Evolutionary conservation across 108 stramenopile species (phyloP), one percentile per base, ranked within the genome.

Genomic region (Nitzschia sp.): DNA sequence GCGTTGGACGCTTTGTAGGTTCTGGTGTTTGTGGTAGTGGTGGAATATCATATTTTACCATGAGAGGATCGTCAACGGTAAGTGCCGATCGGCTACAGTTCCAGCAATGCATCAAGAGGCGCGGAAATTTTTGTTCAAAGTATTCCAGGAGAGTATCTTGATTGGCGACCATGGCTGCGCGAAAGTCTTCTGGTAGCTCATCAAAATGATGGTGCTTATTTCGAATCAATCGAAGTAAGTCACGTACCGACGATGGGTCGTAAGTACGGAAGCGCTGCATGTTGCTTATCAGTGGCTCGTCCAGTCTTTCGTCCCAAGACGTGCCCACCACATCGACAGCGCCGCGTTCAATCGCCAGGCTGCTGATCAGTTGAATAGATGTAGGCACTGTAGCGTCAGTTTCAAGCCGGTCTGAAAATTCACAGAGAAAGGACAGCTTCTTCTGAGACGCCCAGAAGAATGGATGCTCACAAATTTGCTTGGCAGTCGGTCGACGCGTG

Each of bases 141-240:
- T 98, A 96, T n/a, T 54, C 52, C 27, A 79, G 73, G 29, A 93
- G 73, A 9, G 79, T 86, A 75, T 87, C 82, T 55, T 84, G 83
- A 28, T 67, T 80, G 23, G 77, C 68, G 17, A 76, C 80, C 53
- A 86, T 78, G 6, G 54, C 59, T 32, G 28, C 52, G 52, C 83
- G 88, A 16, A 97, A 76, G 26, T 75, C 54, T 45, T 72, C 60
- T 16, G 94, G 87, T 30, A 98, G 68, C 69, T 97, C 96, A 41
- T 96, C 90, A 57, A 86, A 96, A 75, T 98, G 97, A 77, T 97
- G 94, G 47, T 94, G 81, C 72, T 98, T 98, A 70, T 98, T 98
- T 36, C 97, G 77, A 66, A 98, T 92, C 66, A 98, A 76, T 50
- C 97, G 77, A 30, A 98, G 72, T 22, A 87, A 77, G 68, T 98